Conservation (phyloP, 2,329 filamentous ascomycete species). For the Hymenoscyphus albidus region DNA sequence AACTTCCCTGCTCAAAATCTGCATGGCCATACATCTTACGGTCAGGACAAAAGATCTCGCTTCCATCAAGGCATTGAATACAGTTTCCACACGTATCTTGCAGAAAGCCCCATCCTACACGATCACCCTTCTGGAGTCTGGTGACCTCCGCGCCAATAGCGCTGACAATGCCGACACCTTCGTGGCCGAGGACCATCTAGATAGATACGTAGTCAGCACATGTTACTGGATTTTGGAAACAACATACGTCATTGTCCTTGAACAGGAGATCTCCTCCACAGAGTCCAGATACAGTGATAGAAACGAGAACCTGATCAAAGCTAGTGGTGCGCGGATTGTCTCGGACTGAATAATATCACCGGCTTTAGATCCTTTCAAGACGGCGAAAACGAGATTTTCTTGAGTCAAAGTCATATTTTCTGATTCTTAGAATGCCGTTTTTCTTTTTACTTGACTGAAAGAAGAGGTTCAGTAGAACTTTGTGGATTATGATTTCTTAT, state of each 20-base stretch:
- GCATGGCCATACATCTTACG: constrained; percentile 39
- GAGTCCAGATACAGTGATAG: constrained; percentile 60
- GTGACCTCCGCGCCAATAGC: constrained; percentile 39
- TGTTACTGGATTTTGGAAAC: background rate
- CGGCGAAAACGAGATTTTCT: background rate
- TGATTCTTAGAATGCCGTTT: too few relatives aligned
- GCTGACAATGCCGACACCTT: constrained; percentile 43
- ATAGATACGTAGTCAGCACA: background rate
- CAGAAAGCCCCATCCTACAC: constrained; percentile 44
- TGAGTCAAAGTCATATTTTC: too few relatives aligned
- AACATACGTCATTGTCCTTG: constrained; percentile 23
- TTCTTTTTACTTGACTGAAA: too few relatives aligned
- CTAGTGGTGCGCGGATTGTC: constrained; percentile 41
- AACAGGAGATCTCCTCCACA: constrained; percentile 54
- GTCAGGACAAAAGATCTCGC: constrained; percentile 39
- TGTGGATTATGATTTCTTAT: too few relatives aligned
- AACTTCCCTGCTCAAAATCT: constrained; percentile 45
- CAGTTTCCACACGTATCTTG: constrained; percentile 41
- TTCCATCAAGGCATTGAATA: constrained; percentile 40
- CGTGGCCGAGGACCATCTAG: constrained; percentile 42
- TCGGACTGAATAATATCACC: constrained; percentile 37
- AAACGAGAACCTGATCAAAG: constrained; percentile 53
- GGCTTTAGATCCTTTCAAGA: background rate
- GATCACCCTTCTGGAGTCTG: constrained; percentile 40
- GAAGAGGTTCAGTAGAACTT: too few relatives aligned